Conservation (phyloP, 2,329 filamentous ascomycete species). For the Cytospora mali region DNA sequence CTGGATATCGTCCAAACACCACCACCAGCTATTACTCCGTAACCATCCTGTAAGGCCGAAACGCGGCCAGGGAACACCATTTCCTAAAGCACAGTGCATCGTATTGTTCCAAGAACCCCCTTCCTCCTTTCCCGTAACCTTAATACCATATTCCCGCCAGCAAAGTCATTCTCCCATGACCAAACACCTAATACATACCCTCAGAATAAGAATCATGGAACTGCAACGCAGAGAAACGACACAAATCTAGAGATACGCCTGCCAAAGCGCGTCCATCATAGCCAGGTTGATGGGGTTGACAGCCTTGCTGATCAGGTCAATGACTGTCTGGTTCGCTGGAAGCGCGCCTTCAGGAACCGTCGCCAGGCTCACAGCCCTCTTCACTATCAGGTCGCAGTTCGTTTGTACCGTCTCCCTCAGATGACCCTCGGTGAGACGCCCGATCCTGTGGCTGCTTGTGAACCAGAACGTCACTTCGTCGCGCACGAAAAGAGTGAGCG, state of each 20-base stretch:
- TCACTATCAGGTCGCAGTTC: conserved; percentile 91
- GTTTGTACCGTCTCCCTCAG: conserved; percentile 64
- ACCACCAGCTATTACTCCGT: not conserved
- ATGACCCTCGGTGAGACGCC: conserved; percentile 61
- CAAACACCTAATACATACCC: conserved; percentile 1
- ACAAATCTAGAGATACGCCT: conserved; percentile 77
- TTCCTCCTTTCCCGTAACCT: not conserved
- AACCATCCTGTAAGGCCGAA: not conserved
- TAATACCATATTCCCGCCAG: not conserved
- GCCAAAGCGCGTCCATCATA: conserved; percentile 91
- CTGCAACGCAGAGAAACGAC: not conserved
- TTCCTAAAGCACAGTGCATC: not conserved
- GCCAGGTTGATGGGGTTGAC: conserved; percentile 90
- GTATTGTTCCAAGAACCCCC: not conserved
- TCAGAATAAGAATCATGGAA: conserved; percentile 1
- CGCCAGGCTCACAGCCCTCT: conserved; percentile 83
- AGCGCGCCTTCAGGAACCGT: conserved; percentile 77
- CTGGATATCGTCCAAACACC: conserved; percentile 15
- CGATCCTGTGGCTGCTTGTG: conserved; percentile 71
- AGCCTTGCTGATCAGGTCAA: conserved; percentile 89
- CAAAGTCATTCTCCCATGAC: not conserved
- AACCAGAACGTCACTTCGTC: conserved; percentile 99
- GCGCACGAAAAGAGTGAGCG: conserved; percentile 89
- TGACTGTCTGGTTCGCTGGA: conserved; percentile 94
- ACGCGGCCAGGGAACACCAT: conserved; percentile 7